These are phyloP conservation scores for Ampelocalamus luodianensis DNA, from an alignment of 176 grass and related monocot genomes.

Conservation along the genomic window DNA sequence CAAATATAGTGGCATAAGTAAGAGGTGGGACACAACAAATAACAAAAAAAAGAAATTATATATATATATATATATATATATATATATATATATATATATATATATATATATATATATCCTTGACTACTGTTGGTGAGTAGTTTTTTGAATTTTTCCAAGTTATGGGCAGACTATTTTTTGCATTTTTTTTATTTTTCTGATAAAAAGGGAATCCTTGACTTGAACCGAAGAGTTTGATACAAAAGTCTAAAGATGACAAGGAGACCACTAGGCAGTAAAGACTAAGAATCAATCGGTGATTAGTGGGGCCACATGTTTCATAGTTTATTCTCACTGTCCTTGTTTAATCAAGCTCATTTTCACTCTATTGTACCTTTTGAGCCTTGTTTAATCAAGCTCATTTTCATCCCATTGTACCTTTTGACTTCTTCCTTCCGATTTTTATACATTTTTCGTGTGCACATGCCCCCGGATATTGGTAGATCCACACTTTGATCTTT, in stretches of 20 bases:
- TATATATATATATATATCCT: no score
- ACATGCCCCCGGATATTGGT: neutral
- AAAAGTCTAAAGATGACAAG: constrained; percentile 5
- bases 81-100: no score
- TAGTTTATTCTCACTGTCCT: neutral
- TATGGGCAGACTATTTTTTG: neutral
- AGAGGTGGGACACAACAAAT: no score
- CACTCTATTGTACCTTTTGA: neutral
- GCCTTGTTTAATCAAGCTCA: no score
- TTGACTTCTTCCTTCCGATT: neutral
- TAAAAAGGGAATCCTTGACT: neutral
- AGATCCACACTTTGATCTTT: no score
- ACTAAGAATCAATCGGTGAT: neutral
- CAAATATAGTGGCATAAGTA: no score
- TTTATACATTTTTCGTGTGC: neutral
- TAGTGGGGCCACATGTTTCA: neutral
- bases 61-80: no score
- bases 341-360: neutral
- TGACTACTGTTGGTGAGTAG: neutral
- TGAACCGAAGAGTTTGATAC: neutral
- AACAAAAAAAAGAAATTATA: no score
- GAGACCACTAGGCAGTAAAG: neutral
- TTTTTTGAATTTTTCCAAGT: neutral
- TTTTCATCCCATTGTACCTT: neutral
- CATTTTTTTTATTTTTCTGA: neutral